Evolutionary conservation across 2,329 filamentous ascomycete genomes (phyloP).

Genomic region (Blastomyces emzantsi): DNA sequence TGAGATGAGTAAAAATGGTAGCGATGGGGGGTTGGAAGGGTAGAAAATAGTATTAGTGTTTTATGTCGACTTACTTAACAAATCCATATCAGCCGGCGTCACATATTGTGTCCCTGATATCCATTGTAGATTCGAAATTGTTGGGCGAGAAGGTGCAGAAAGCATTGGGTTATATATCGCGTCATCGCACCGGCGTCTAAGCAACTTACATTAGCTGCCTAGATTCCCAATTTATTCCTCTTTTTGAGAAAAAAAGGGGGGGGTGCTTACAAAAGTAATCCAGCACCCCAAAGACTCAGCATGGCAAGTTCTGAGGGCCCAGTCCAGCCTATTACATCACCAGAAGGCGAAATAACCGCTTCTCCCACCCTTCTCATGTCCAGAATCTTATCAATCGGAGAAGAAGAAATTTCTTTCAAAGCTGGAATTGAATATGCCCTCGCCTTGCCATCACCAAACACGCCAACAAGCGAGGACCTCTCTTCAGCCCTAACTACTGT

Average conservation of each 20-base stretch:
- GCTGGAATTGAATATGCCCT: slow-evolving; percentile 81
- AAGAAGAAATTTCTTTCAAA: slow-evolving; percentile 70
- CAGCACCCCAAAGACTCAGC: slow-evolving; percentile 75
- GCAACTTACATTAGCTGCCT: slow-evolving; percentile 15
- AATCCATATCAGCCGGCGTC: slow-evolving; percentile 75
- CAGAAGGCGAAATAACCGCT: slow-evolving; percentile 63
- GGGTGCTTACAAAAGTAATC: slow-evolving; percentile 50
- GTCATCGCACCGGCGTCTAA: slow-evolving; percentile 50
- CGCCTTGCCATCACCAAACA: slow-evolving; percentile 74
- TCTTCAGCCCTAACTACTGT: slow-evolving; percentile 65
- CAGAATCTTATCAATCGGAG: slow-evolving; percentile 55
- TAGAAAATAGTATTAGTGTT: neutral
- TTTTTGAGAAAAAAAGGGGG: neutral
- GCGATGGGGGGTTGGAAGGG: neutral
- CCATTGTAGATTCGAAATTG: slow-evolving; percentile 94
- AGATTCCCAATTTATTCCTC: no score
- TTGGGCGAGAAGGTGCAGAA: slow-evolving; percentile 67
- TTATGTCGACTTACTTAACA: slow-evolving; percentile 50
- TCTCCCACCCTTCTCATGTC: slow-evolving; percentile 64
- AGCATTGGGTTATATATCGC: slow-evolving; percentile 69
- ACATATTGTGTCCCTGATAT: slow-evolving; percentile 90
- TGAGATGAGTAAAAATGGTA: neutral
- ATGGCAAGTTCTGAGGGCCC: slow-evolving; percentile 78
- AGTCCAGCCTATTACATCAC: slow-evolving; percentile 79
- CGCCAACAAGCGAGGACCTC: slow-evolving; percentile 68